phyloP scores from a whole-genome alignment of 2,329 filamentous ascomycete species.

The Sclerotinia spermophila region DNA sequence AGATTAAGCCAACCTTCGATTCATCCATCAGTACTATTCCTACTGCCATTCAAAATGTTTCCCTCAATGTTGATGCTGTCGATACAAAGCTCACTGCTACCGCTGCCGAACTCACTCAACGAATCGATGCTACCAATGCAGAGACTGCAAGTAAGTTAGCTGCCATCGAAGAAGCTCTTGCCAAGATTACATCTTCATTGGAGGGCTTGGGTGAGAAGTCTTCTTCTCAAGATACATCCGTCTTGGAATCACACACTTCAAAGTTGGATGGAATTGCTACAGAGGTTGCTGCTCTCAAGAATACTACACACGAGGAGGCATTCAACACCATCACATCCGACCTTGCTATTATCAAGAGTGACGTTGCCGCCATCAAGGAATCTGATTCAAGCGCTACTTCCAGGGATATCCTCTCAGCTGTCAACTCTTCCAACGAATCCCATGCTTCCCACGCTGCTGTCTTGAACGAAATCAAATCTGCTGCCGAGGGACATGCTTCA shows the following conservation, averaged over 20 bases:
- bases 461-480: conserved; percentile 27
- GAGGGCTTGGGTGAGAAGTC: conserved; percentile 30
- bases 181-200: conserved; percentile 30
- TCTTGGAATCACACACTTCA: conserved; percentile 27
- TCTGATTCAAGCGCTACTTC: conserved; percentile 24
- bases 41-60: conserved; percentile 18
- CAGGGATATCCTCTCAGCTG: conserved; percentile 26
- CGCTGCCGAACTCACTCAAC: conserved; percentile 28
- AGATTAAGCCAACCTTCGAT: conserved; percentile 34
- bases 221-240: conserved; percentile 29
- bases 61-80: conserved; percentile 26
- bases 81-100: conserved; percentile 30
- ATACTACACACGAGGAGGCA: conserved; percentile 23
- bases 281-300: conserved; percentile 30
- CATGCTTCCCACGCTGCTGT: conserved; percentile 26
- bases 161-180: conserved; percentile 31
- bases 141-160: conserved; percentile 29
- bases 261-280: conserved; percentile 30
- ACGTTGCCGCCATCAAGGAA: conserved; percentile 25
- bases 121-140: conserved; percentile 27
- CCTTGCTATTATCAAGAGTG: conserved; percentile 32
- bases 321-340: conserved; percentile 29
- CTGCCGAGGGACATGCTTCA: conserved; percentile 21
- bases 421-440: conserved; percentile 29
- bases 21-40: conserved; percentile 25